These are phyloP conservation scores for Casuarina cunninghamiana DNA, from an alignment of 306 rosid genomes.

Conservation along the genomic window DNA sequence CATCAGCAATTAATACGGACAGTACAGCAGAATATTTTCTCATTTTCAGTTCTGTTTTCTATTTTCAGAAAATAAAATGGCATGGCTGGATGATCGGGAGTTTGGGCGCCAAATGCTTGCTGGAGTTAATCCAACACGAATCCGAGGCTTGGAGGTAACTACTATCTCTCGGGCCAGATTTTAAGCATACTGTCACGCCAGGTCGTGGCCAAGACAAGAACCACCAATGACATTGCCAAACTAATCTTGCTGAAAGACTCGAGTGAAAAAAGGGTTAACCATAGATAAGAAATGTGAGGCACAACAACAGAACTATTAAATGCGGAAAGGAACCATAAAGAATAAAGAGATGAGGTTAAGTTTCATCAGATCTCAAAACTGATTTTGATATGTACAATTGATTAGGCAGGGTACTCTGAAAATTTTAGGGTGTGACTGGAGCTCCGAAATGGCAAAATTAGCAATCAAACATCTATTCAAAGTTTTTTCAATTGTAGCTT, in stretches of 20 bases:
- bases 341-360: neutral
- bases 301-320: too few species aligned
- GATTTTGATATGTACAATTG: neutral
- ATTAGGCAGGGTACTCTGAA: too few species aligned
- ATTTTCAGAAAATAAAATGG: constrained; percentile 47
- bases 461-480: too few species aligned
- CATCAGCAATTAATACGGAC: neutral
- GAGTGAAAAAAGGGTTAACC: neutral
- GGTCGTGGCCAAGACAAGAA: constrained; percentile 1
- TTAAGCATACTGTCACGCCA: constrained; percentile 6
- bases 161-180: neutral
- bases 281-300: neutral
- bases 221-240: constrained; percentile 3
- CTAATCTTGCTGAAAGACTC: neutral
- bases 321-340: too few species aligned
- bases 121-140: constrained; percentile 66
- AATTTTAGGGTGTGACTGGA: too few species aligned
- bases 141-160: constrained; percentile 49
- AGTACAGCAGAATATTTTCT: neutral
- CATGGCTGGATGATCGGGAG: constrained; percentile 71
- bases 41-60: constrained; percentile 7
- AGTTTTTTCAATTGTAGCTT: too few species aligned
- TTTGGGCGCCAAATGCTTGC: constrained; percentile 85
- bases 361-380: too few species aligned
- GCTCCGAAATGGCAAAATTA: too few species aligned